phyloP scores from a whole-genome alignment of 805 yeast species.

The Saturnispora sanitii region DNA sequence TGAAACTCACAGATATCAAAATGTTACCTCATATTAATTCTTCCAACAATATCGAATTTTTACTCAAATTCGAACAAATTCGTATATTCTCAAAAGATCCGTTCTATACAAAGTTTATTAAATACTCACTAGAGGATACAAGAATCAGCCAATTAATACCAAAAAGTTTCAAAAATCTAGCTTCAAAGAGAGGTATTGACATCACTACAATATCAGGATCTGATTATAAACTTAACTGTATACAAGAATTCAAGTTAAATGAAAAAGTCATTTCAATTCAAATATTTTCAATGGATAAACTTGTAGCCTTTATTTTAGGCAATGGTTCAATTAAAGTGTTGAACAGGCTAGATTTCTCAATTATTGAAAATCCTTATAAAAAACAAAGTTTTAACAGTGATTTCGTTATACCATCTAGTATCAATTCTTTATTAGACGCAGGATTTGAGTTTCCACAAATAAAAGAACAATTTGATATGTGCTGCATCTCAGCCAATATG shows the following conservation, averaged over 20 bases:
- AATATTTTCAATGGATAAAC: slow-evolving; percentile 31
- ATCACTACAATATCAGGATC: neutral
- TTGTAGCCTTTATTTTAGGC: slow-evolving; percentile 31
- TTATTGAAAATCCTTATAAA: slow-evolving; percentile 15
- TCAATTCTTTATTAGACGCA: slow-evolving; percentile 33
- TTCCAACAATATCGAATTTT: slow-evolving; percentile 34
- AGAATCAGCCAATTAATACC: slow-evolving; percentile 14
- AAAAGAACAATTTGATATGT: slow-evolving; percentile 25
- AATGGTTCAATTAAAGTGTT: slow-evolving; percentile 39
- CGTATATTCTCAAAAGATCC: slow-evolving; percentile 11
- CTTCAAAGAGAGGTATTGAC: slow-evolving; percentile 15
- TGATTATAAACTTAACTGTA: slow-evolving; percentile 12
- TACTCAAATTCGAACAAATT: slow-evolving; percentile 33
- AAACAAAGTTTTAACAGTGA: slow-evolving; percentile 1
- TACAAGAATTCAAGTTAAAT: slow-evolving; percentile 19
- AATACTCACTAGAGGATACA: slow-evolving; percentile 20
- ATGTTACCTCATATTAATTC: slow-evolving; percentile 37
- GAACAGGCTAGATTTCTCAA: slow-evolving; percentile 28
- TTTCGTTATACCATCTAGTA: neutral
- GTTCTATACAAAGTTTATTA: slow-evolving; percentile 15
- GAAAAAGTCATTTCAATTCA: slow-evolving; percentile 23
- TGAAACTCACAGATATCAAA: slow-evolving; percentile 26
- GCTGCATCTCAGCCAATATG: slow-evolving; percentile 42
- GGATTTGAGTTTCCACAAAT: slow-evolving; percentile 42
- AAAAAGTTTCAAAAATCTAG: slow-evolving; percentile 20